These are phyloP conservation scores for Aspergillus oerlinghausenensis DNA, from an alignment of 2,329 filamentous ascomycete genomes.

Conservation along the genomic window DNA sequence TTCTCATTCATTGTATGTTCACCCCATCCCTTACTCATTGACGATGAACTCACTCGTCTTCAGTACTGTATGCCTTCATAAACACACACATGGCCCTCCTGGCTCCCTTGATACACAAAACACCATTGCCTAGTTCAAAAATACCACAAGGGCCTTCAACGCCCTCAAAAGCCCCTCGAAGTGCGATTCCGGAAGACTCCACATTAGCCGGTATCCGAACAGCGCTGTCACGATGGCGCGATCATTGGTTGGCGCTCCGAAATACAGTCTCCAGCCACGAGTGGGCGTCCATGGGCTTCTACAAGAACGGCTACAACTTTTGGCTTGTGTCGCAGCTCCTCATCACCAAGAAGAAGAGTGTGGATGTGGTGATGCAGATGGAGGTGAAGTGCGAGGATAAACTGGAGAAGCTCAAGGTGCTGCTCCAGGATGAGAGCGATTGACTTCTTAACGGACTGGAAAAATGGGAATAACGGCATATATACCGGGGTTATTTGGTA, in stretches of 20 bases:
- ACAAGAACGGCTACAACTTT: constrained; percentile 40
- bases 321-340: constrained; percentile 41
- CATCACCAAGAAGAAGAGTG: constrained; percentile 38
- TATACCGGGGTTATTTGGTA: background rate
- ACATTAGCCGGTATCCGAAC: constrained; percentile 28
- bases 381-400: constrained; percentile 44
- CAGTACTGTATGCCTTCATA: constrained; percentile 40
- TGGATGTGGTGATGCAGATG: constrained; percentile 42
- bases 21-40: background rate
- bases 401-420: constrained; percentile 37
- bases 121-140: constrained; percentile 3
- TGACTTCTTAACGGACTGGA: constrained; percentile 8
- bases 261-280: constrained; percentile 29
- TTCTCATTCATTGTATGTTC: constrained; percentile 39
- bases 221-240: constrained; percentile 36
- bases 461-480: background rate
- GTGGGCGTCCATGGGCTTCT: constrained; percentile 40
- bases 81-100: constrained; percentile 38
- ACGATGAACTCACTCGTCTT: background rate
- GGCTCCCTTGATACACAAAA: constrained; percentile 23
- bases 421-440: constrained; percentile 34
- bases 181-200: constrained; percentile 25
- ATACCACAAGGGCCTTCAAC: background rate
- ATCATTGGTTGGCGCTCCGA: constrained; percentile 33
- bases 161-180: constrained; percentile 3